phyloP scores from a whole-genome alignment of 192 early-diverging fungal species.

The Powellomyces hirtus region DNA sequence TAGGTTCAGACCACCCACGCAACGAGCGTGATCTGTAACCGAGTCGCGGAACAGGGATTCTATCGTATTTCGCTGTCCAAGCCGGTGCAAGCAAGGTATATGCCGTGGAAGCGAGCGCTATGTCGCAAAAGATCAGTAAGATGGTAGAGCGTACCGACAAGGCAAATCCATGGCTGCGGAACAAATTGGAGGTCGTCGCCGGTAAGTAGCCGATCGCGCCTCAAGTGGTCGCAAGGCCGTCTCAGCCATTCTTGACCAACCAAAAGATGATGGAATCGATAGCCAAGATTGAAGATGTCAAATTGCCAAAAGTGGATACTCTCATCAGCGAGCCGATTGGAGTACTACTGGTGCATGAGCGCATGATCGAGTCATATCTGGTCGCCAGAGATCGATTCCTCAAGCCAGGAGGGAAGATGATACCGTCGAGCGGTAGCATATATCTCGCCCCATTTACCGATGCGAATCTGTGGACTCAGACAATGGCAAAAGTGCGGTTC shows the following conservation, averaged over 20 bases:
- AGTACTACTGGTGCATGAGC: conserved; percentile 94
- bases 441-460: conserved; percentile 79
- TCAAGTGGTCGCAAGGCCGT: background rate
- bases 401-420: conserved; percentile 88
- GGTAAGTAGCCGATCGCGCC: conserved; percentile 36
- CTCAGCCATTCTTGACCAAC: conserved; percentile 23
- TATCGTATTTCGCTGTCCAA: conserved; percentile 93
- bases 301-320: conserved; percentile 82
- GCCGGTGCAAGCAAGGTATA: conserved; percentile 92
- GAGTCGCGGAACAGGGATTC: too few species aligned
- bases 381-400: conserved; percentile 86
- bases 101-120: conserved; percentile 93
- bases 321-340: conserved; percentile 98
- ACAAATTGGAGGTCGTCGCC: conserved; percentile 78
- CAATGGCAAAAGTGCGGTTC: conserved; percentile 81
- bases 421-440: conserved; percentile 88
- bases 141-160: conserved; percentile 59
- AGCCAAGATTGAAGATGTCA: conserved; percentile 84
- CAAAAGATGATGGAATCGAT: background rate
- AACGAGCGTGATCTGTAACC: too few species aligned
- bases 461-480: conserved; percentile 82
- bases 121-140: conserved; percentile 88
- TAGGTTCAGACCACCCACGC: too few species aligned
- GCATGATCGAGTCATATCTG: conserved; percentile 91
- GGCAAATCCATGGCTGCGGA: conserved; percentile 72